These are phyloP conservation scores for Kingdonia uniflora DNA, from an alignment of 164 flowering plant genomes.

Conservation along the genomic window DNA sequence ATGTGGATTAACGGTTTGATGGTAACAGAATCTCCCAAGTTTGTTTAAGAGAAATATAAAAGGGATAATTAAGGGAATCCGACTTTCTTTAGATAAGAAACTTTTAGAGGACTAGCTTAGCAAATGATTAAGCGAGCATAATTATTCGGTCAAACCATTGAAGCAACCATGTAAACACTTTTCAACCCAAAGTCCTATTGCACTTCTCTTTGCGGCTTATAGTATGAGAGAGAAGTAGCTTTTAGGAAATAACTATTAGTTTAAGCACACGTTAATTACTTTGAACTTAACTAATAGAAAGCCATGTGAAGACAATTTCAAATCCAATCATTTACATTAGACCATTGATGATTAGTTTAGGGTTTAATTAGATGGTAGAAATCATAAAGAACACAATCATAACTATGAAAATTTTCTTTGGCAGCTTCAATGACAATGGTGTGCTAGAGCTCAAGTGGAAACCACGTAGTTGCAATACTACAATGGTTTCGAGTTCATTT, in stretches of 20 bases:
- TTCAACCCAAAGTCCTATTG: background rate
- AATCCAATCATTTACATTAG: constrained; percentile 13
- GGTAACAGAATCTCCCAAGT: no score
- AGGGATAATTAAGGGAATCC: background rate
- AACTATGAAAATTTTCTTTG: background rate
- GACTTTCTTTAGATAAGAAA: background rate
- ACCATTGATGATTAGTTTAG: constrained; percentile 7
- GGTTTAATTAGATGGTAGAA: background rate
- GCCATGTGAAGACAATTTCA: constrained; percentile 15
- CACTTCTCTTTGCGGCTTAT: background rate
- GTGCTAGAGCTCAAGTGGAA: no score
- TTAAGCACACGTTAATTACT: constrained; percentile 8
- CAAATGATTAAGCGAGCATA: no score
- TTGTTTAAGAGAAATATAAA: background rate
- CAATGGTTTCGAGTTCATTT: no score
- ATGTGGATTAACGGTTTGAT: no score
- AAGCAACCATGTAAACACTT: background rate
- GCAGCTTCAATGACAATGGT: no score
- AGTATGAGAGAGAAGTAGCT: background rate
- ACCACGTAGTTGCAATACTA: no score
- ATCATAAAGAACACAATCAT: constrained; percentile 1
- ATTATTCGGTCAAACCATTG: constrained; percentile 7
- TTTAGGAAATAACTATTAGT: background rate
- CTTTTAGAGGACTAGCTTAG: no score
- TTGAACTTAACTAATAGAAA: constrained; percentile 6